Base-by-base conservation (phyloP, 225 moss, liverwort and hornwort genomes). In the Polytrichum formosum region DNA sequence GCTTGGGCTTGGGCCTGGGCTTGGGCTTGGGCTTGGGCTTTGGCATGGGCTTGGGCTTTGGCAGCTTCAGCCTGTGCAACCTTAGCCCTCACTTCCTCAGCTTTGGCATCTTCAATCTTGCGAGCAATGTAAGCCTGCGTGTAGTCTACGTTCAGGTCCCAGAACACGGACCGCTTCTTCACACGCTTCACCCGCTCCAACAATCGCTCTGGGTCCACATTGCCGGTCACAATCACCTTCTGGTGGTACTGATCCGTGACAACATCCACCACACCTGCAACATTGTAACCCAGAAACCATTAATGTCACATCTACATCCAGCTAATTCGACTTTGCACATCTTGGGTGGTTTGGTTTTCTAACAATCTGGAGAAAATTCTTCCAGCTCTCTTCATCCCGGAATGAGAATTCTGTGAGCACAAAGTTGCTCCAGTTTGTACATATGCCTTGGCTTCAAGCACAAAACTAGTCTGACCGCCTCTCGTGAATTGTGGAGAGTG, bases 11-110 rank as follows among this genome's bases (percentile, higher is more conserved):
- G 35, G 0, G 35, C 35, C 2, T 35, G 35, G 1, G 35, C 35
- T 31, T 31, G 33, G 0, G 30, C 61, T 6, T 53, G 75, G 0
- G 56, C 86, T 20, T 67, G 65, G 2, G 18, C 62, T 6, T 53
- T 72, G 0, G 58, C 86, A 6, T 67, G 67, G 4, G 18, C 27
- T 5, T 71, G 69, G 9, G 74, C 74, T 21, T 30, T 20, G 8
- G 53, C 70, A 18, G 73, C 75, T 17, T 33, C 70, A 5, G 61
- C 74, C 56, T 85, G 65, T 7, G 46, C 75, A 13, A 46, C 46
- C 46, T 46, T 46, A 16, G 13, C 46, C 62, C 62, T 63, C 10
- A 26, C 62, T 63, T 63, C 23, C 21, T 63, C 62, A 26, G 62
- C 62, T 26, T 23, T 22, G 17, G 23, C 22, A 23, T 22, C 53